phyloP scores from a whole-genome alignment of 2,329 filamentous ascomycete species.

The Coccinonectria pachysandricola region DNA sequence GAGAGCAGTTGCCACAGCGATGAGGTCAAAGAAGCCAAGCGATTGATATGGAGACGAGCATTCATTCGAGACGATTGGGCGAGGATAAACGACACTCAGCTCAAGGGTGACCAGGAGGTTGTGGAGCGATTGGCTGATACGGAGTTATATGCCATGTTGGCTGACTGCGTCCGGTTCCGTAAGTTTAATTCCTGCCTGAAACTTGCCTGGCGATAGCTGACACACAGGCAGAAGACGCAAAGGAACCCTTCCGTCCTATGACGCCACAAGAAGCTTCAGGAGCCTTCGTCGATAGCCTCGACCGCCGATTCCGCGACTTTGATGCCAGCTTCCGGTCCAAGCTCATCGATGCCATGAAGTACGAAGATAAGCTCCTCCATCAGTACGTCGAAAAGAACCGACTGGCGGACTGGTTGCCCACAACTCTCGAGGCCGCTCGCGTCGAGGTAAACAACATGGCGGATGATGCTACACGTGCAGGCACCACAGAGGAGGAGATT shows the following conservation, averaged over 20 bases:
- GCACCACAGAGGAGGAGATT: too few relatives aligned
- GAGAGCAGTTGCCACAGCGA: conserved; percentile 44
- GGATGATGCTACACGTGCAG: conserved; percentile 21
- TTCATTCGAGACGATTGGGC: conserved; percentile 80
- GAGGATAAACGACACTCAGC: conserved; percentile 63
- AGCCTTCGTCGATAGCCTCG: conserved; percentile 51
- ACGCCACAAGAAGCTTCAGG: conserved; percentile 45
- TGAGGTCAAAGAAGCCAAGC: conserved; percentile 47
- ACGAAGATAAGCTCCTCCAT: conserved; percentile 58
- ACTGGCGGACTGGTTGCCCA: conserved; percentile 56
- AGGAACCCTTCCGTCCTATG: conserved; percentile 34
- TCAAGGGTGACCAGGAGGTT: conserved; percentile 61
- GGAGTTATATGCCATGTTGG: conserved; percentile 56
- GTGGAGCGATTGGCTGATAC: conserved; percentile 53
- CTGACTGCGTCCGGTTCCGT: conserved; percentile 55
- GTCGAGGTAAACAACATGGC: conserved; percentile 22
- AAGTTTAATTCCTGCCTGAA: too few relatives aligned
- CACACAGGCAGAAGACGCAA: conserved; percentile 28
- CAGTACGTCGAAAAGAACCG: conserved; percentile 56
- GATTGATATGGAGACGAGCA: conserved; percentile 76
- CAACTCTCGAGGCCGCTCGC: conserved; percentile 28
- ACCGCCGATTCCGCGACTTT: conserved; percentile 48
- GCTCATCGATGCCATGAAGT: conserved; percentile 60
- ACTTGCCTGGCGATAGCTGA: too few relatives aligned
- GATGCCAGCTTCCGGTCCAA: conserved; percentile 55